Conservation (phyloP, 371 early-diverging fungal genomes). For the Choanephora cucurbitarum region DNA sequence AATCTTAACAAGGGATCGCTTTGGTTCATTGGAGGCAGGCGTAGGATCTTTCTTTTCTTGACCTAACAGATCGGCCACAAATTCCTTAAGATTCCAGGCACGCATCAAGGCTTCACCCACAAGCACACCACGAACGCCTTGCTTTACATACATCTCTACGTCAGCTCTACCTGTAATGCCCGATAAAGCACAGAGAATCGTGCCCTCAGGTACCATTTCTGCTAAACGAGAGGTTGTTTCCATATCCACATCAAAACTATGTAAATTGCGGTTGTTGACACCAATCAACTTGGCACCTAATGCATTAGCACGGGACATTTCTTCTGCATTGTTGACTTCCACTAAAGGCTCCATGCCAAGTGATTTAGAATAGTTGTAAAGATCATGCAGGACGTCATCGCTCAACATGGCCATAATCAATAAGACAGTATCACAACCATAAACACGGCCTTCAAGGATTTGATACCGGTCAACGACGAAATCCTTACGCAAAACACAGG, state of each 20-base stretch:
- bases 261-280: constrained; percentile 96
- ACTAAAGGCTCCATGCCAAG: constrained; percentile 98
- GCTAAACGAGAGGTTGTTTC: constrained; percentile 78
- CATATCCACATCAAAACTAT: constrained; percentile 94
- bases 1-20: constrained; percentile 75
- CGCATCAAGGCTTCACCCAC: constrained; percentile 97
- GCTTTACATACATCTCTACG: constrained; percentile 74
- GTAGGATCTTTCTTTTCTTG: constrained; percentile 37
- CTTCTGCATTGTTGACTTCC: constrained; percentile 90
- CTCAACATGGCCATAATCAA: constrained; percentile 95
- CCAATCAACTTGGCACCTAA: constrained; percentile 90
- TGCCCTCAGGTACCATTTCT: constrained; percentile 70
- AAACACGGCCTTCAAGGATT: constrained; percentile 88
- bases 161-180: constrained; percentile 88
- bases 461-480: constrained; percentile 97
- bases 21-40: constrained; percentile 3
- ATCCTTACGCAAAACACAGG: constrained; percentile 94
- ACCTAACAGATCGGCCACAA: constrained; percentile 73
- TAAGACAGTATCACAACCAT: constrained; percentile 92
- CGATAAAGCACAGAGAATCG: constrained; percentile 84
- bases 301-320: constrained; percentile 86
- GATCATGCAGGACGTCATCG: constrained; percentile 61
- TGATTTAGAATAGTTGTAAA: constrained; percentile 70
- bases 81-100: constrained; percentile 69
- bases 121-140: constrained; percentile 83